Evolutionary conservation across 345 rosid genomes (phyloP), one percentile per base, ranked within the genome.

Genomic region (Eucalyptus erythrocorys): DNA sequence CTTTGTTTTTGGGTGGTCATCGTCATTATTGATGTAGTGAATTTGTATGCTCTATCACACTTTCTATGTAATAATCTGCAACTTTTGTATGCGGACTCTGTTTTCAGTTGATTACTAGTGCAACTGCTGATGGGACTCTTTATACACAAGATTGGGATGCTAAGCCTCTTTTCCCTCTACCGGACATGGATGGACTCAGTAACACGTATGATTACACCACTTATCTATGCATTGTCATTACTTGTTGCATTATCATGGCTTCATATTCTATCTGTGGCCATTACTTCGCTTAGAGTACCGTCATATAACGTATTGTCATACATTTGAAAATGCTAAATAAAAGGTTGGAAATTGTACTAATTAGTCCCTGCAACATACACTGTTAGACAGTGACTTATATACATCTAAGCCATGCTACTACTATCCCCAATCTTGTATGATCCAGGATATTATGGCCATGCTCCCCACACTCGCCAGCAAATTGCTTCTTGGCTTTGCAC

Each of bases 111-210:
- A 95, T 96, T 93, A 94, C 92, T 19, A 94, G 91, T 80, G 98
- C 99, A 88, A 95, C 91, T 53, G 91, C 93, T 86, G 97, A 96
- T 93, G 92, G 95, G 45, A 95, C 98, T 68, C 94, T 97, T 61
- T 45, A 91, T 89, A 94, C 95, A 9, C 94, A 93, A 82, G 98
- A 97, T 89, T 97, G 99, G 99, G 98, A 97, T 91, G 91, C 82
- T 48, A 97, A 96, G 93, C 97, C 99, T 88, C 96, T 97, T 90
- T 96, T 93, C 90, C 91, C 95, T 59, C 90, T 96, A 87, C 93
- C 94, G 47, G 91, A 90, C 84, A 61, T 90, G 82, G 93, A 92
- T 89, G 66, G 90, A 85, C 89, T 88, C 85, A 89, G 89, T 86
- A 91, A 92, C 82, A 97, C 92, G 99, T 97, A 95, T 85, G 95